A percentile compares a stretch with the other conserved stretches of the same genome.
Evolutionary conservation across 2,329 filamentous ascomycete genomes (phyloP).

Genomic region (Aurifilum marmelostoma): DNA sequence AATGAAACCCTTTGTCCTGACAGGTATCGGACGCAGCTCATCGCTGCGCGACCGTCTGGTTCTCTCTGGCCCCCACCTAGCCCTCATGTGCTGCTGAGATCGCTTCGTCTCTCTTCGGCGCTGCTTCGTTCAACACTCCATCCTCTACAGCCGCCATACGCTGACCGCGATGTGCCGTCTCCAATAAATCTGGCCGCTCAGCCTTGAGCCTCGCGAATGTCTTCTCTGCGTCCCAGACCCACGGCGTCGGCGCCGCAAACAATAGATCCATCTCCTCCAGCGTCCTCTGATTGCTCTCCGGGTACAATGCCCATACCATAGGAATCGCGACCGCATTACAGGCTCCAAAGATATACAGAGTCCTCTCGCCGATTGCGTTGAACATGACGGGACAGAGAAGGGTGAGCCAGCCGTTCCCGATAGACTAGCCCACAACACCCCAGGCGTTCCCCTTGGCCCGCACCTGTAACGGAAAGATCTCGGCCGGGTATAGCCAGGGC

Average conservation of each 20-base stretch:
- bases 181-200: conserved; percentile 30
- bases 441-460: conserved; percentile 76
- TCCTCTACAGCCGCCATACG: not conserved
- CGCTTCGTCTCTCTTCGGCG: not conserved
- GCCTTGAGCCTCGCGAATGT: conserved; percentile 31
- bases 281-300: conserved; percentile 73
- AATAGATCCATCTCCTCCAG: conserved; percentile 76
- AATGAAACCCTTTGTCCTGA: not conserved
- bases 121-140: conserved; percentile 35
- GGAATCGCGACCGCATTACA: conserved; percentile 68
- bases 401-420: conserved; percentile 58
- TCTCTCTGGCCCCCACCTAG: conserved; percentile 3
- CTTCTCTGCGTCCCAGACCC: conserved; percentile 31
- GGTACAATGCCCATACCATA: conserved; percentile 74
- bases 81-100: not conserved
- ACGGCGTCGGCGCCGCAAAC: conserved; percentile 56
- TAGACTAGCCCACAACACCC: conserved; percentile 76
- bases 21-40: not conserved
- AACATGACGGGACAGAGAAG: conserved; percentile 66
- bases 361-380: conserved; percentile 67
- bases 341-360: conserved; percentile 73
- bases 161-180: conserved; percentile 13
- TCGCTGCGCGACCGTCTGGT: no score
- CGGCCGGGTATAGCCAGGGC: conserved; percentile 67
- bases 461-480: conserved; percentile 73